phyloP scores from a whole-genome alignment of 257 asterid genomes.

The Leptodermis oblonga region DNA sequence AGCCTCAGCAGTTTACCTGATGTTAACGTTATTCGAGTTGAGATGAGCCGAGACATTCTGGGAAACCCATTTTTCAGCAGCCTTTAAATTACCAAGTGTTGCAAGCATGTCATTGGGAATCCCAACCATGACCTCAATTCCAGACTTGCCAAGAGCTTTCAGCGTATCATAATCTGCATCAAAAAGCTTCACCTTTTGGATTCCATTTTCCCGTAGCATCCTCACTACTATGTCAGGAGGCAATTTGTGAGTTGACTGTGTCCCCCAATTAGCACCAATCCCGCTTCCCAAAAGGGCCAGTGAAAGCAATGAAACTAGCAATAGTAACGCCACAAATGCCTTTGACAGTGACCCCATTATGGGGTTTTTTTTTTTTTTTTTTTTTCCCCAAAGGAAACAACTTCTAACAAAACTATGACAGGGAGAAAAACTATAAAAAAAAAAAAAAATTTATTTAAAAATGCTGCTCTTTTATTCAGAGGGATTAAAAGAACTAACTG shows the following conservation, averaged over 20 bases:
- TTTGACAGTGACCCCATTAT: slow-evolving; percentile 22
- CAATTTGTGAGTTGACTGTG: slow-evolving; percentile 60
- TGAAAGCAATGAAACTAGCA: slow-evolving; percentile 16
- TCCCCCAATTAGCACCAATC: slow-evolving; percentile 90
- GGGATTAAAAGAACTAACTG: neutral
- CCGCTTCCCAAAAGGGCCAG: slow-evolving; percentile 40
- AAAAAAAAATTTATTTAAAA: neutral
- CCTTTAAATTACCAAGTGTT: slow-evolving; percentile 46
- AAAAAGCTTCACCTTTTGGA: slow-evolving; percentile 80
- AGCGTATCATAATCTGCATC: slow-evolving; percentile 74
- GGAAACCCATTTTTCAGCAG: slow-evolving; percentile 80
- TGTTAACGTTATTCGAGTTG: slow-evolving; percentile 44
- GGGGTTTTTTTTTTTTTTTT: too few species aligned
- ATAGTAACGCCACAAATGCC: slow-evolving; percentile 11
- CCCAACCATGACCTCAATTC: slow-evolving; percentile 90
- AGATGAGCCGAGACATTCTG: slow-evolving; percentile 63
- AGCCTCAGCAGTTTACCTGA: slow-evolving; percentile 41
- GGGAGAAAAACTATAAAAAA: neutral
- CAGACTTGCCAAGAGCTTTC: slow-evolving; percentile 60
- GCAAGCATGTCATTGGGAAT: slow-evolving; percentile 86
- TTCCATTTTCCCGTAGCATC: slow-evolving; percentile 72
- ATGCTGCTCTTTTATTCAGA: neutral
- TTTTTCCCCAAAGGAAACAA: too few species aligned
- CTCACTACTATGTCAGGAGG: slow-evolving; percentile 67
- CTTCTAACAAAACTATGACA: neutral